phyloP scores from a whole-genome alignment of 345 rosid species.

The Balakata baccata region DNA sequence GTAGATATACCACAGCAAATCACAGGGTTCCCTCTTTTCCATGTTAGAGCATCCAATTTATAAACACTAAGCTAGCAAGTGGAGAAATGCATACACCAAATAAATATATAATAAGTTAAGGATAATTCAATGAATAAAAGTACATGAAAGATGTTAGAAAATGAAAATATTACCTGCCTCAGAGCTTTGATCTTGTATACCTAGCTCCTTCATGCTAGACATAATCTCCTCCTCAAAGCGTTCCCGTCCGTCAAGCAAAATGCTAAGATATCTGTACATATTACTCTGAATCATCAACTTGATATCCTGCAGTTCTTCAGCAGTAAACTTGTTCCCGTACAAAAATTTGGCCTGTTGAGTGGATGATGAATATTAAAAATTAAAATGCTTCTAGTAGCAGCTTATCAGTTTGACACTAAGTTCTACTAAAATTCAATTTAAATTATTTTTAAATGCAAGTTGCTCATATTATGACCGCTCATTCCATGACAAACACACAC shows the following conservation, averaged over 20 bases:
- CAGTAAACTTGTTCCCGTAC: conserved; percentile 77
- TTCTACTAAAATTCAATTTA: not conserved
- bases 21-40: not conserved
- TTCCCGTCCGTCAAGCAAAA: conserved; percentile 92
- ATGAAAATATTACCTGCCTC: conserved; percentile 44
- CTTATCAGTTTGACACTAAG: conserved; percentile 2
- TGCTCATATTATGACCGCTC: not conserved
- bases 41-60: not conserved
- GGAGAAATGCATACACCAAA: not conserved
- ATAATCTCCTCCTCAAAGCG: conserved; percentile 92
- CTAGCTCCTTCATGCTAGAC: conserved; percentile 41
- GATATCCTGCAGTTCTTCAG: conserved; percentile 78
- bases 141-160: not conserved
- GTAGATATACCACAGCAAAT: not conserved
- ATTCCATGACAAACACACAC: not conserved
- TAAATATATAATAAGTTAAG: not conserved
- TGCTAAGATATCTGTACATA: conserved; percentile 88
- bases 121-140: not conserved
- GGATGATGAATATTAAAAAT: conserved; percentile 17
- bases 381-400: too few species aligned
- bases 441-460: not conserved
- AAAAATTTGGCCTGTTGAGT: conserved; percentile 80
- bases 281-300: conserved; percentile 98
- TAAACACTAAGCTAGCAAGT: not conserved
- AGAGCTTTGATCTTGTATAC: conserved; percentile 39